Base-by-base conservation (phyloP, 1,284 basidiomycete genomes). In the Exsudoporus floridanus region DNA sequence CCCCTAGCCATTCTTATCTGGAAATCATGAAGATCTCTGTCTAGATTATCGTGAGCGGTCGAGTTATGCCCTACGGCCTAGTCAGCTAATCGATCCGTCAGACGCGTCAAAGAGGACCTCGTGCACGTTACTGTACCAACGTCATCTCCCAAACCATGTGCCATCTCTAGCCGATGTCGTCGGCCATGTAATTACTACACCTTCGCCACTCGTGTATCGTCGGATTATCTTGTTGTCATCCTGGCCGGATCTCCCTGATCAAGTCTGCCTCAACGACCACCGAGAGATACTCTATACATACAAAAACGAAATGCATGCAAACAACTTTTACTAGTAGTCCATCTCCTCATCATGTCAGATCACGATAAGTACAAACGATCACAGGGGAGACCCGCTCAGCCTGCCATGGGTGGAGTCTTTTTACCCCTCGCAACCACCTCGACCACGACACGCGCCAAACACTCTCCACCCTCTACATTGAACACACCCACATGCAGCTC, bases 1-100 rank as follows among this genome's bases (percentile, higher is more conserved):
- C 78, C 84, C 34, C 85, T 94, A 59, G 93, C 93, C 54, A 83
- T 96, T 74, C 85, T 96, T 72, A 87, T 96, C 74, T 96, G 93
- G 93, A 95, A 94, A 77, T 94, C 91, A 76, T 92, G 76, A 76
- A 73, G 49, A 45, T 38, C 46, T 44, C 33, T 50, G 53, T 50
- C 49, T 62, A 66, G 61, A 69, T 56, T 56, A 60, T 57, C 49
- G 69, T 72, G 40, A 54, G 67, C n/a, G 10, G 5, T 44, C 46
- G 28, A 6, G 10, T 36, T 27, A 14, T 37, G 34, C 27, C 21
- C 10, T 33, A 25, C n/a, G 4, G 23, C 28, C 34, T 33, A 9
- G 19, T 36, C 13, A 30, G 36, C 39, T 49, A 10, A 60, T 52
- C 38, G 27, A 47, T 38, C 41, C 19, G 19, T 35, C 57, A 63